Evolutionary conservation across 352 stramenopile species (phyloP).

Genomic region (Blastocystis hominis): DNA sequence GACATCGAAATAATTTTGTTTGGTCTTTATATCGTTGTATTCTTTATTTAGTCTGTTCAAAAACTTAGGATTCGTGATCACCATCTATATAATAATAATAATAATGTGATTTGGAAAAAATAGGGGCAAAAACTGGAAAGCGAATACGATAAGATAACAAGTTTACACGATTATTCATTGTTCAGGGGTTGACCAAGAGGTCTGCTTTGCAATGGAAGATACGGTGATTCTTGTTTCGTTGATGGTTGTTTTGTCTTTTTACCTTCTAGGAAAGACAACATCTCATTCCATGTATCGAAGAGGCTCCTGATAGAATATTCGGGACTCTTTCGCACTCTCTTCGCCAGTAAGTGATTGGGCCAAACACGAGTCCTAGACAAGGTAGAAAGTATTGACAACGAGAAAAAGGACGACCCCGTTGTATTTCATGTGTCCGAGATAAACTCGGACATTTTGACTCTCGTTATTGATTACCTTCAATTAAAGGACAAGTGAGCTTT

Average conservation of each 20-base stretch:
- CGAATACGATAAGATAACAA: background rate
- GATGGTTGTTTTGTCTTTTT: background rate
- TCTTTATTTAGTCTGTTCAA: background rate
- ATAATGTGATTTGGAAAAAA: background rate
- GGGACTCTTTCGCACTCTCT: background rate
- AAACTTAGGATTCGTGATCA: background rate
- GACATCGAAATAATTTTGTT: background rate
- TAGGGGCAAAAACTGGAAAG: background rate
- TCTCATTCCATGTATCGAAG: background rate
- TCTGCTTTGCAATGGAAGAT: background rate
- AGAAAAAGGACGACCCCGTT: background rate
- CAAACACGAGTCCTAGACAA: background rate
- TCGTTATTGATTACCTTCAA: background rate
- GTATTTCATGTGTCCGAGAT: background rate
- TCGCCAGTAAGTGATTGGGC: background rate
- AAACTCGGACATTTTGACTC: background rate
- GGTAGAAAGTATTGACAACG: background rate
- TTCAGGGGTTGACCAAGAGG: background rate
- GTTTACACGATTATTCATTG: background rate
- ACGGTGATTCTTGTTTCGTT: background rate
- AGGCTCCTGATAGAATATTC: background rate
- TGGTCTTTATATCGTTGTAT: background rate
- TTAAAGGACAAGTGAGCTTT: background rate
- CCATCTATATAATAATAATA: background rate
- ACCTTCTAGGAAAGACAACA: background rate